A percentile compares a stretch with the other conserved stretches of the same genome.
Conservation (phyloP, 129 eudicot species). For the Heracleum sosnowskyi region DNA sequence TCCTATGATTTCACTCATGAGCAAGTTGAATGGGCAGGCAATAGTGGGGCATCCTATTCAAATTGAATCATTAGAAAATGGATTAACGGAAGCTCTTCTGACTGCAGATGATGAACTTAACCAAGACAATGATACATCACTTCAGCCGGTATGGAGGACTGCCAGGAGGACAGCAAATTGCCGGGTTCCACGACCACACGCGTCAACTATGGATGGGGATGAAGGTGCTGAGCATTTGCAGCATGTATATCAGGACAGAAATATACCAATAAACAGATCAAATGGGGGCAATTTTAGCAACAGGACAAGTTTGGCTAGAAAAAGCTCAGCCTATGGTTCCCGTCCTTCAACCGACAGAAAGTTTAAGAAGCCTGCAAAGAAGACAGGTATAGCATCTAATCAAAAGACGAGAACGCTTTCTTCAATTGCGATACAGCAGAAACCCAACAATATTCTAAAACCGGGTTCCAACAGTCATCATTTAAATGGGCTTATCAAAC, state of each 20-base stretch:
- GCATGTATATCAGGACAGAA: conserved; percentile 21
- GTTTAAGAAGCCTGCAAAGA: conserved; percentile 46
- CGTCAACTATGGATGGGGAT: conserved; percentile 36
- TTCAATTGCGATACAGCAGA: conserved; percentile 58
- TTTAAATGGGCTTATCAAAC: conserved; percentile 54
- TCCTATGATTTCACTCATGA: conserved; percentile 84
- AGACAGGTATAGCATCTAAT: conserved; percentile 30
- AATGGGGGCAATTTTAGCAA: conserved; percentile 4
- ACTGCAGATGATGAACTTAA: conserved; percentile 27
- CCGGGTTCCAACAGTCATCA: conserved; percentile 16
- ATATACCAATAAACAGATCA: conserved; percentile 14
- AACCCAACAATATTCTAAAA: conserved; percentile 17
- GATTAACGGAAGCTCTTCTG: conserved; percentile 41
- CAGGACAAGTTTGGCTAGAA: conserved; percentile 5
- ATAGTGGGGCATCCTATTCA: conserved; percentile 95
- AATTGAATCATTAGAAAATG: conserved; percentile 59
- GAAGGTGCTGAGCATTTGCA: conserved; percentile 32
- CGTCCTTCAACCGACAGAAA: conserved; percentile 15
- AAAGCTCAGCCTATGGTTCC: background rate
- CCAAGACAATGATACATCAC: conserved; percentile 35
- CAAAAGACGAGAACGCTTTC: conserved; percentile 74
- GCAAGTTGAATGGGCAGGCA: conserved; percentile 87
- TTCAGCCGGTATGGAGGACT: conserved; percentile 81
- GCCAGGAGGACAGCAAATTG: conserved; percentile 82
- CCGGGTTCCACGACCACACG: conserved; percentile 52